phyloP scores from a whole-genome alignment of 2,329 filamentous ascomycete genomes.

The Colletotrichum destructivum region DNA sequence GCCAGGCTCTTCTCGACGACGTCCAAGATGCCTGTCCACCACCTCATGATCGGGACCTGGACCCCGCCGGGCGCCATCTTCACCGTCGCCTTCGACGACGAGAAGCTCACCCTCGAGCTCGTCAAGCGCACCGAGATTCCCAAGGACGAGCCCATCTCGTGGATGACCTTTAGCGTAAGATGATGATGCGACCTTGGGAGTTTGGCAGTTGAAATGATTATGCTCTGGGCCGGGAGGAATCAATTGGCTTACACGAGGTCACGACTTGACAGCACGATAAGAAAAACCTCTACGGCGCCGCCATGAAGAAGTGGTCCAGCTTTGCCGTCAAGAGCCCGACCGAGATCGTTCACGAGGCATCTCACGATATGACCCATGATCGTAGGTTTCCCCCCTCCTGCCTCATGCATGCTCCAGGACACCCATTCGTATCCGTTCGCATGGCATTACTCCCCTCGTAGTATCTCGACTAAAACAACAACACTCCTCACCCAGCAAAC shows the following conservation, averaged over 20 bases:
- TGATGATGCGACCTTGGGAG: not conserved
- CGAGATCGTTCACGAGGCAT: slow-evolving; percentile 81
- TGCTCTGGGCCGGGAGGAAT: not conserved
- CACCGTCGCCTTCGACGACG: slow-evolving; percentile 89
- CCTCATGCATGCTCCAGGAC: not conserved
- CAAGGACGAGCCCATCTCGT: slow-evolving; percentile 88
- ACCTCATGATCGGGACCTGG: slow-evolving; percentile 94
- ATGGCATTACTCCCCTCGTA: too few species aligned
- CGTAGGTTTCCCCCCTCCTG: slow-evolving; percentile 65
- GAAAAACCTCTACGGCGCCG: slow-evolving; percentile 89
- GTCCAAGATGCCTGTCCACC: slow-evolving; percentile 80
- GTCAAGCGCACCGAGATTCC: slow-evolving; percentile 87
- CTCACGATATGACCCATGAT: slow-evolving; percentile 83
- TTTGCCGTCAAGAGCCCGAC: slow-evolving; percentile 83
- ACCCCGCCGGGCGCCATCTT: slow-evolving; percentile 91
- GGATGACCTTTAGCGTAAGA: slow-evolving; percentile 91
- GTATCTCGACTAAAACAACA: slow-evolving; percentile 26
- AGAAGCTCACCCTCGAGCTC: slow-evolving; percentile 80
- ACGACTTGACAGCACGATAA: slow-evolving; percentile 75
- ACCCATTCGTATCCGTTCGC: too few species aligned
- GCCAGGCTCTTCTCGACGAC: slow-evolving; percentile 29
- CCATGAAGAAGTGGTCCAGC: slow-evolving; percentile 95
- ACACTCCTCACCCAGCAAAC: slow-evolving; percentile 63
- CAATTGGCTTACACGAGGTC: slow-evolving; percentile 42
- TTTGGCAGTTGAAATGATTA: not conserved